phyloP scores from a whole-genome alignment of 768 basidiomycete genomes.

The Amanita rimosa region DNA sequence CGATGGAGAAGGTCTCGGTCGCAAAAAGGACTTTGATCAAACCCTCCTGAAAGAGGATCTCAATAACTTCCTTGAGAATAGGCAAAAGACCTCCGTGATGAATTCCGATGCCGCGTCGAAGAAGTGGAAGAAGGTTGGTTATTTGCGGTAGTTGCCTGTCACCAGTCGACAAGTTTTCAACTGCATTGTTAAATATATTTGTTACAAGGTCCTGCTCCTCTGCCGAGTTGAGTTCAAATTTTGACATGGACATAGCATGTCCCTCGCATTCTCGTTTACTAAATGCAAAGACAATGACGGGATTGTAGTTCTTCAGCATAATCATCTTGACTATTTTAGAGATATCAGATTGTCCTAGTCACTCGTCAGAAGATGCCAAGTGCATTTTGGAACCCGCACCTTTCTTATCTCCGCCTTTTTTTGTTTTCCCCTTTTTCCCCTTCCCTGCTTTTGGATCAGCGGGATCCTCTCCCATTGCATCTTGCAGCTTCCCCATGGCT shows the following conservation, averaged over 20 bases:
- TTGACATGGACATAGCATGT: slow-evolving; percentile 84
- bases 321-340: slow-evolving; percentile 98
- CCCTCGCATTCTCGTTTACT: slow-evolving; percentile 97
- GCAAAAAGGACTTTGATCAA: slow-evolving; percentile 97
- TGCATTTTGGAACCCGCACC: slow-evolving; percentile 28
- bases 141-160: slow-evolving; percentile 93
- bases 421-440: slow-evolving; percentile 85
- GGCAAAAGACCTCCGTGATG: slow-evolving; percentile 97
- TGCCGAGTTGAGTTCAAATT: slow-evolving; percentile 87
- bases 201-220: slow-evolving; percentile 85
- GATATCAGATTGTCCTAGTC: slow-evolving; percentile 81
- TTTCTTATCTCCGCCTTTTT: slow-evolving; percentile 87
- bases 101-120: slow-evolving; percentile 93
- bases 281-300: slow-evolving; percentile 97
- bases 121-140: slow-evolving; percentile 79
- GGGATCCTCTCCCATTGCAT: slow-evolving; percentile 80
- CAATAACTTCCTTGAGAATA: slow-evolving; percentile 97
- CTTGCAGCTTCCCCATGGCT: slow-evolving; percentile 91
- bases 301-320: slow-evolving; percentile 95
- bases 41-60: slow-evolving; percentile 97
- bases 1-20: slow-evolving; percentile 97
- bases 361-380: neutral
- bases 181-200: slow-evolving; percentile 90
- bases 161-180: slow-evolving; percentile 76
- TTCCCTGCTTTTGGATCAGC: slow-evolving; percentile 79